These are phyloP conservation scores for Physcomitrium patens DNA, from an alignment of 225 moss, liverwort and hornwort genomes.

Conservation along the genomic window DNA sequence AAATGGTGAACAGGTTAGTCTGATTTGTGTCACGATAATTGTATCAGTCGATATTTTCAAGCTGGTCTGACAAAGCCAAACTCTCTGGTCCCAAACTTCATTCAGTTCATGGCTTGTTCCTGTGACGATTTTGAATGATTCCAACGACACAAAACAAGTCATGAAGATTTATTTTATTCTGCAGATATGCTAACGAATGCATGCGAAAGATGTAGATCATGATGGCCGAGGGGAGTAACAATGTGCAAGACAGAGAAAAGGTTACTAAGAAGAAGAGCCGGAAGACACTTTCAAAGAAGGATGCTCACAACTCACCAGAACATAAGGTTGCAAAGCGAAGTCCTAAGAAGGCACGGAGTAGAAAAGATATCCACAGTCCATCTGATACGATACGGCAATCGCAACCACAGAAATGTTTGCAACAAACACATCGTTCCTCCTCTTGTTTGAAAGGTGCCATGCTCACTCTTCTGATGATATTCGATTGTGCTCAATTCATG, in stretches of 20 bases:
- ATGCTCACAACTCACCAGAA: constrained; percentile 7
- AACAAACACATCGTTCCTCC: constrained; percentile 8
- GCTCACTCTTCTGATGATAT: neutral
- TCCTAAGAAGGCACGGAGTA: constrained; percentile 11
- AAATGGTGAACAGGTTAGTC: constrained; percentile 23
- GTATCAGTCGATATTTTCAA: neutral
- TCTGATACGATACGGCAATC: constrained; percentile 18
- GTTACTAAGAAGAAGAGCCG: constrained; percentile 24
- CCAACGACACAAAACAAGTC: neutral
- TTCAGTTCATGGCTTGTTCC: constrained; percentile 1
- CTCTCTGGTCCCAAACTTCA: neutral
- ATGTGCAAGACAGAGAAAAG: constrained; percentile 31
- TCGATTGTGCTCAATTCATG: constrained; percentile 1
- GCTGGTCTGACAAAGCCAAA: neutral
- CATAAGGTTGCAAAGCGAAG: constrained; percentile 19
- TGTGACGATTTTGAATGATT: neutral
- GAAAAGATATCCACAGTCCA: constrained; percentile 17
- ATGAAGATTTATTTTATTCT: neutral
- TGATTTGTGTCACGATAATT: constrained; percentile 5
- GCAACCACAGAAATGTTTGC: constrained; percentile 37
- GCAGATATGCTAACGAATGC: neutral
- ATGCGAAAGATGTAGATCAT: constrained; percentile 16
- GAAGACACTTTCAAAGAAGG: constrained; percentile 34
- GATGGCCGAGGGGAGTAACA: constrained; percentile 39
- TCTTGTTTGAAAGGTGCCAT: constrained; percentile 1